Evolutionary conservation across 2,329 filamentous ascomycete species (phyloP), one percentile per base, ranked within the genome.

Genomic region (Fusarium chaquense): DNA sequence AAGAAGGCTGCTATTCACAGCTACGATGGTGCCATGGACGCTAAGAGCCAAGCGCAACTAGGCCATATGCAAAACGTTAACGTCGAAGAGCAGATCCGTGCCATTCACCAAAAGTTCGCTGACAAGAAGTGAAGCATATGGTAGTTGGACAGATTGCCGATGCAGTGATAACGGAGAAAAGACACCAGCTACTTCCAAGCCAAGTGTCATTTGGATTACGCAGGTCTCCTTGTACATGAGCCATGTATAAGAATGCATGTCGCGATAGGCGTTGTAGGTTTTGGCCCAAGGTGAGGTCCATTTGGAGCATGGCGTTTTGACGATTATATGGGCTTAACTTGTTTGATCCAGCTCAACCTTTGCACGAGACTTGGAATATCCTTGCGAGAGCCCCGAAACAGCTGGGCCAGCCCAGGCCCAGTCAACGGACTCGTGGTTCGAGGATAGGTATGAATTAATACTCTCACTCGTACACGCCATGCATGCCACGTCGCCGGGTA

Each of bases 51-150:
- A 65, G 80, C 81, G 5, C 84, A 86, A 40, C 86, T 82, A 77
- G 85, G 76, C 68, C 86, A 89, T 73, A 85, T 90, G 81, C 87
- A 90, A 76, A 87, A 83, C 56, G 88, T 92, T 79, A 95, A 93
- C 76, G 90, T 97, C 38, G 91, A 96, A 77, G 93, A 97, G 78
- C 93, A 97, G 81, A 93, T 97, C 68, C 86, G 91, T 16, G 84
- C 84, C 5, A 87, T 88, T 41, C 85, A 88, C 65, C 83, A 87
- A 69, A 86, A 83, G 70, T 88, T 87, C 77, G 79, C 78, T 10
- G 77, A 79, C 10, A 80, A 77, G 74, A 80, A 78, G 73, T 80
- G 70, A 77, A 53, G 47, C 18, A 50, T 22, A 36, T 22, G 26
- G 51, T 43, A 22, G 22, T 28, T 40, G 40, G 46, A 24, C 13